These are phyloP conservation scores for Silene noctiflora DNA, from an alignment of 179 eudicot species.

Conservation along the genomic window DNA sequence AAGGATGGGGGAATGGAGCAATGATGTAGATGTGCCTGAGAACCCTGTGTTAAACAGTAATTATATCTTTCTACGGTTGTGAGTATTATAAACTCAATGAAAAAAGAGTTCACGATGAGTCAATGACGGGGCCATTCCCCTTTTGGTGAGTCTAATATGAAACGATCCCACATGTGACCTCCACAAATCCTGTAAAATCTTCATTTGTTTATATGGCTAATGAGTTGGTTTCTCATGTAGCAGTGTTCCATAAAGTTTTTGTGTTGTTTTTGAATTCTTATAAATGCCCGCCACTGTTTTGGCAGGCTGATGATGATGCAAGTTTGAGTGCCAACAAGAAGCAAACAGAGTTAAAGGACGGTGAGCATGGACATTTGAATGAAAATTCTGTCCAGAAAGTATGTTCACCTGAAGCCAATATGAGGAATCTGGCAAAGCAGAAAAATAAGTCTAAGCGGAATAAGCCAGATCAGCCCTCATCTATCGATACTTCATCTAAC, in stretches of 20 bases:
- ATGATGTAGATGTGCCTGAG: conserved; percentile 21
- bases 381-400: too few relatives aligned
- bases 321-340: background rate
- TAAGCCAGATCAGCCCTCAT: conserved; percentile 13
- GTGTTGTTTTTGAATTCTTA: background rate
- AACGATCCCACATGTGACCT: background rate
- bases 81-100: background rate
- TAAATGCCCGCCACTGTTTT: background rate
- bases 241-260: too few relatives aligned
- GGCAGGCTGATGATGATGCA: conserved; percentile 14
- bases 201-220: too few relatives aligned
- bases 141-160: background rate
- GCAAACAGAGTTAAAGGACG: background rate
- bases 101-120: background rate
- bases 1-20: too few relatives aligned
- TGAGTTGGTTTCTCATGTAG: too few relatives aligned
- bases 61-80: background rate
- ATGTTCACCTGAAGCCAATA: background rate
- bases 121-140: background rate
- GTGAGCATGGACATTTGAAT: background rate
- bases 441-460: conserved; percentile 6
- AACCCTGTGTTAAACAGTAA: conserved; percentile 7
- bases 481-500: conserved; percentile 2
- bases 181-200: too few relatives aligned
- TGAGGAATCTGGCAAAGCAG: conserved; percentile 1